phyloP scores from a whole-genome alignment of 2,329 filamentous ascomycete species.

The Ophiocordyceps australis region DNA sequence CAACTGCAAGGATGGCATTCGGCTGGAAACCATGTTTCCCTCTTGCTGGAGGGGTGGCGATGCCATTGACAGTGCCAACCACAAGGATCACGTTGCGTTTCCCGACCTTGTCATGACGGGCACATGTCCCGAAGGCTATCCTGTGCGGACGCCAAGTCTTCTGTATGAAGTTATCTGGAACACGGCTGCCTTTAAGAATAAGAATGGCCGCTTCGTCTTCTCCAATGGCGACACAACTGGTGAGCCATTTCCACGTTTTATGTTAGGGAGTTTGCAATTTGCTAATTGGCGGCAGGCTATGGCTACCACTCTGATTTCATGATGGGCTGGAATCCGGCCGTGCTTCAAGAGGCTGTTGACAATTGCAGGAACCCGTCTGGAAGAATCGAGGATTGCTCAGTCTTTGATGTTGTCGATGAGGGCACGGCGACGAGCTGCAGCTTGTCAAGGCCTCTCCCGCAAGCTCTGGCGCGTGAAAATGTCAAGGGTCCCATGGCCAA shows the following conservation, averaged over 20 bases:
- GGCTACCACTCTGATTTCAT: slow-evolving; percentile 72
- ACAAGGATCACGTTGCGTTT: slow-evolving; percentile 56
- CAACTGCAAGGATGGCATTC: slow-evolving; percentile 66
- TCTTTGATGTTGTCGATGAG: slow-evolving; percentile 56
- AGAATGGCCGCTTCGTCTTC: slow-evolving; percentile 53
- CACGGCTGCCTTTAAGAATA: slow-evolving; percentile 44
- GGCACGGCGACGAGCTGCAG: slow-evolving; percentile 38
- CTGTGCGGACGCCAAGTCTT: slow-evolving; percentile 51
- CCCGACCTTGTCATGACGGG: slow-evolving; percentile 62
- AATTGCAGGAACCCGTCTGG: slow-evolving; percentile 58
- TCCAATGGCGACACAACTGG: slow-evolving; percentile 64
- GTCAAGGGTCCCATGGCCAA: slow-evolving; percentile 31
- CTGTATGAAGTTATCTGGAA: slow-evolving; percentile 79
- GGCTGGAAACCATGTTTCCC: slow-evolving; percentile 74
- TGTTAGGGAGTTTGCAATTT: no score
- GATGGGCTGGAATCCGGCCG: slow-evolving; percentile 52
- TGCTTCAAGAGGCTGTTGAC: slow-evolving; percentile 55
- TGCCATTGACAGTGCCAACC: slow-evolving; percentile 33
- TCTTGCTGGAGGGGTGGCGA: slow-evolving; percentile 74
- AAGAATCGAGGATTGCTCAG: slow-evolving; percentile 49
- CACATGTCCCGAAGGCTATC: slow-evolving; percentile 51
- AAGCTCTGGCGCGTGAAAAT: slow-evolving; percentile 37
- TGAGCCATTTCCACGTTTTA: slow-evolving; percentile 16
- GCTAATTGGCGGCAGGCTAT: slow-evolving; percentile 28
- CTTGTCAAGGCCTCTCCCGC: slow-evolving; percentile 34